A percentile compares a stretch with the other conserved stretches of the same genome.
These are phyloP conservation scores for Fusarium pseudoanthophilum DNA, from an alignment of 2,329 filamentous ascomycete genomes.

Conservation along the genomic window DNA sequence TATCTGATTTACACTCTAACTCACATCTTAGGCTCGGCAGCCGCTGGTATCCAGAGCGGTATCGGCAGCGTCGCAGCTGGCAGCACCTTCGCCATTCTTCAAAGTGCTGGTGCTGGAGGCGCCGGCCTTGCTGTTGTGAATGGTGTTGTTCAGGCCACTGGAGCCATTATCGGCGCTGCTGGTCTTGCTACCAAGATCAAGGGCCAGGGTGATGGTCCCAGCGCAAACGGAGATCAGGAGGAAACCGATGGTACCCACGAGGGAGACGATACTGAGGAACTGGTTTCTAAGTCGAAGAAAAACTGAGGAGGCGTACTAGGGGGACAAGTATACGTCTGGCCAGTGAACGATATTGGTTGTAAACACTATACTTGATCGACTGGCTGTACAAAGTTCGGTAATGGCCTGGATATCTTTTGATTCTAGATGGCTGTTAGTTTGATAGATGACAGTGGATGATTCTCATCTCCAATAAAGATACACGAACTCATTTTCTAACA, in stretches of 20 bases:
- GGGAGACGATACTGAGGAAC: background rate
- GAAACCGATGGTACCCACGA: background rate
- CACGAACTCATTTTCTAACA: background rate
- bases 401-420: background rate
- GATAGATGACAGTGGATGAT: background rate
- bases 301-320: too few relatives aligned
- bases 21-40: constrained; percentile 31
- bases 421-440: background rate
- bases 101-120: constrained; percentile 48
- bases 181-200: background rate
- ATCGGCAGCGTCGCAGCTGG: constrained; percentile 45
- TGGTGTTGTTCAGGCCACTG: constrained; percentile 20
- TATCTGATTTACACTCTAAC: background rate
- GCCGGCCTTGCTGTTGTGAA: constrained; percentile 39
- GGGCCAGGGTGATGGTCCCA: too few relatives aligned
- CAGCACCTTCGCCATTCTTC: constrained; percentile 45
- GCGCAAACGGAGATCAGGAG: background rate
- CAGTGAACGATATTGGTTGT: background rate
- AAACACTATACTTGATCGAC: too few relatives aligned
- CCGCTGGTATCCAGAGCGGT: constrained; percentile 40
- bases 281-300: background rate
- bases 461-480: background rate
- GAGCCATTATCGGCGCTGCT: background rate
- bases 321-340: background rate
- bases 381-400: background rate